phyloP scores from a whole-genome alignment of 2,329 filamentous ascomycete genomes.

The Talaromyces rugulosus region DNA sequence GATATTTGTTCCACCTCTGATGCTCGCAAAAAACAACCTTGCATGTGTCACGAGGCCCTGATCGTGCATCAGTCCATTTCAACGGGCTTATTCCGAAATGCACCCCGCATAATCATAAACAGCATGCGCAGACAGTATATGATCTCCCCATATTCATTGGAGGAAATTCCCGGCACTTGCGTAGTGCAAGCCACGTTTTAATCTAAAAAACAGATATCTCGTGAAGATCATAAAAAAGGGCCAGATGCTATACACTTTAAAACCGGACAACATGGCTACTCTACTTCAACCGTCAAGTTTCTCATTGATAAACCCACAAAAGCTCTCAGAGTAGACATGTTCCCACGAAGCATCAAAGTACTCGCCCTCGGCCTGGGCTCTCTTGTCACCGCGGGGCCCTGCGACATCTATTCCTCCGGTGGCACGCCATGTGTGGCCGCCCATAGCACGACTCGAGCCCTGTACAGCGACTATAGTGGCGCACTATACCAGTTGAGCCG shows the following conservation, averaged over 20 bases:
- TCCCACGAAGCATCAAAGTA: neutral
- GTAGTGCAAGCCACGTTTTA: neutral
- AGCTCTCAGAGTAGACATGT: neutral
- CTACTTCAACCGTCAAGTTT: neutral
- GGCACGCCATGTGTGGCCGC: conserved; percentile 10
- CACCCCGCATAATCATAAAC: neutral
- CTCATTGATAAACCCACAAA: neutral
- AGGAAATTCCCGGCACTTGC: neutral
- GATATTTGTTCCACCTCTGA: conserved; percentile 7
- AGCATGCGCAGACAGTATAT: neutral
- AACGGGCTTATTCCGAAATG: neutral
- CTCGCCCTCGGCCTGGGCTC: conserved; percentile 6
- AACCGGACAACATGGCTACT: neutral
- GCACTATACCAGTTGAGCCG: conserved; percentile 6
- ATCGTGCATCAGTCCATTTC: neutral
- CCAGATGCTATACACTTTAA: neutral
- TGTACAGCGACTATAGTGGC: conserved; percentile 5
- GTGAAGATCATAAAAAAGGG: neutral
- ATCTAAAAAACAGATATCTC: neutral
- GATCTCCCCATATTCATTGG: neutral
- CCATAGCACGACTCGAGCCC: conserved; percentile 9
- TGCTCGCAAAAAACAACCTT: conserved; percentile 3
- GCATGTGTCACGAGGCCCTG: neutral
- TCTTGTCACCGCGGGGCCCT: conserved; percentile 6
- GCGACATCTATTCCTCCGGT: conserved; percentile 7